Evolutionary conservation across 1,139 yeast genomes (phyloP).

Genomic region (Yamadazyma kanchanaburiensis): DNA sequence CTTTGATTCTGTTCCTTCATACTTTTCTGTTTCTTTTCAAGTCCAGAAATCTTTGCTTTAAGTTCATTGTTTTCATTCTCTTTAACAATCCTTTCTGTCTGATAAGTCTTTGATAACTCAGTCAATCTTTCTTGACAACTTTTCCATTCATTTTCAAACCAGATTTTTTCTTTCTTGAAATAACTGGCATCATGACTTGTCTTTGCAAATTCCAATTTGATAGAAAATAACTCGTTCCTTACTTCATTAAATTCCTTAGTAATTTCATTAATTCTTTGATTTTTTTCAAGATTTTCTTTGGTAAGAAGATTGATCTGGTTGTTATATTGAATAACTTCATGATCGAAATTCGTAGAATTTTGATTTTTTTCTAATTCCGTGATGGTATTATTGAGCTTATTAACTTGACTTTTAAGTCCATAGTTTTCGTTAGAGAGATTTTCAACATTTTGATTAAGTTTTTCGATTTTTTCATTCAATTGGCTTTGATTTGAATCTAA

Average conservation of each 20-base stretch:
- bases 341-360: conserved; percentile 16
- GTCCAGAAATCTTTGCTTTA: conserved; percentile 22
- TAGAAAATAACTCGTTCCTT: conserved; percentile 34
- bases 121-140: conserved; percentile 35
- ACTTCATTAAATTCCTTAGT: conserved; percentile 35
- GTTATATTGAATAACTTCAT: conserved; percentile 47
- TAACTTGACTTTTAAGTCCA: conserved; percentile 19
- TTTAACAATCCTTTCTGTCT: conserved; percentile 30
- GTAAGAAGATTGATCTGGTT: conserved; percentile 52
- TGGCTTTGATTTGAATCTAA: conserved; percentile 24
- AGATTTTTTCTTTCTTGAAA: conserved; percentile 34
- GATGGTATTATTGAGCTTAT: conserved; percentile 14
- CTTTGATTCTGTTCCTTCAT: no score
- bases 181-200: conserved; percentile 34
- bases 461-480: conserved; percentile 15
- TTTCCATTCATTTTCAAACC: conserved; percentile 50
- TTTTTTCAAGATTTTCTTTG: conserved; percentile 46
- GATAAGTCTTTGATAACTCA: conserved; percentile 38
- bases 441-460: conserved; percentile 15
- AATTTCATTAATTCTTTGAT: conserved; percentile 34
- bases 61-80: conserved; percentile 29
- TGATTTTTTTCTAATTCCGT: conserved; percentile 12
- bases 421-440: conserved; percentile 18
- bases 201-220: conserved; percentile 42
- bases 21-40: conserved; percentile 16